Evolutionary conservation across 2,329 filamentous ascomycete species (phyloP).

Genomic region (Annulohypoxylon truncatum): DNA sequence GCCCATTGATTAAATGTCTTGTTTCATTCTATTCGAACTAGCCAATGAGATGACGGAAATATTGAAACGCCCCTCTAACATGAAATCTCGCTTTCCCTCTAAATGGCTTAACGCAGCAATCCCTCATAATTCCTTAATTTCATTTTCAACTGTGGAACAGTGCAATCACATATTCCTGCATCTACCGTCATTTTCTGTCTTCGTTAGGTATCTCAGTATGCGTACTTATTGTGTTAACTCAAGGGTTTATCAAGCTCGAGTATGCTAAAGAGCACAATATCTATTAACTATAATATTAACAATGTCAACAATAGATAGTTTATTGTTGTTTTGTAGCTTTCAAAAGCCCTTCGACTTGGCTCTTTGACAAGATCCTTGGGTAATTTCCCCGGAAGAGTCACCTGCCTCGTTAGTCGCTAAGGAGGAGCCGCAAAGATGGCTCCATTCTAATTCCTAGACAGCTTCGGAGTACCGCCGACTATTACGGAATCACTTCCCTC

Average conservation of each 20-base stretch:
- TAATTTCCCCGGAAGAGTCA: constrained; percentile 13
- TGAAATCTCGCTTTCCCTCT: constrained; percentile 30
- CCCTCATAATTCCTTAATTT: constrained; percentile 7
- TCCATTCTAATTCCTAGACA: not conserved
- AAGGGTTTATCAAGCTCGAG: no score
- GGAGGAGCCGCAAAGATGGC: constrained; percentile 20
- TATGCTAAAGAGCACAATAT: not conserved
- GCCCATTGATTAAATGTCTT: constrained; percentile 7
- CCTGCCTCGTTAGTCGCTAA: constrained; percentile 2
- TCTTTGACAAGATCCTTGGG: not conserved
- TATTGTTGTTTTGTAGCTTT: not conserved
- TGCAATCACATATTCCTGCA: constrained; percentile 8
- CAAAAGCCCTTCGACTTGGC: not conserved
- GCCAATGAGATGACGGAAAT: constrained; percentile 26
- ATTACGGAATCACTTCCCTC: constrained; percentile 14
- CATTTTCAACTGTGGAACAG: constrained; percentile 23
- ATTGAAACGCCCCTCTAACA: constrained; percentile 30
- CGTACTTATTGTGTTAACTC: no score
- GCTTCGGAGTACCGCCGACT: constrained; percentile 18
- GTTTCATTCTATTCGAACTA: constrained; percentile 29
- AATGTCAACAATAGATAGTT: not conserved
- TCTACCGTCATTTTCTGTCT: not conserved
- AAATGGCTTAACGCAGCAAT: constrained; percentile 19
- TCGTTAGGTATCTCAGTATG: not conserved
- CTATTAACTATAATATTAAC: not conserved